Conservation (phyloP, 768 basidiomycete species). For the Inosperma sp. region DNA sequence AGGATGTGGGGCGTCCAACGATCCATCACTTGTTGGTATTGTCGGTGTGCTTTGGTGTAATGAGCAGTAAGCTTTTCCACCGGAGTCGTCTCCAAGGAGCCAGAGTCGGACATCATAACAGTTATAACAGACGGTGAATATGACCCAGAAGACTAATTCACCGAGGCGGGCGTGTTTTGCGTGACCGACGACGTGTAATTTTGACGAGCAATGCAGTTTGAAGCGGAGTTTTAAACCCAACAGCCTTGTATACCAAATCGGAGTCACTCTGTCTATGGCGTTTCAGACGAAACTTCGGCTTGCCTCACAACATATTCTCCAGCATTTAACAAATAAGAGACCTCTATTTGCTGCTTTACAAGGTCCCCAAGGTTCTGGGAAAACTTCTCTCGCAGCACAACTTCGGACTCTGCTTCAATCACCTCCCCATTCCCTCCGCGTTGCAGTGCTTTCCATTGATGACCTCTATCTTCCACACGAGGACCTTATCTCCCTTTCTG, state of each 20-base stretch:
- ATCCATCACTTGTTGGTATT: slow-evolving; percentile 88
- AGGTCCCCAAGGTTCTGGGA: slow-evolving; percentile 93
- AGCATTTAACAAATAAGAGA: slow-evolving; percentile 22
- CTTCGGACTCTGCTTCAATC: slow-evolving; percentile 42
- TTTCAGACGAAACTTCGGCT: slow-evolving; percentile 35
- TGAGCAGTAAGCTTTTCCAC: slow-evolving; percentile 45
- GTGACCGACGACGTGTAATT: slow-evolving; percentile 18
- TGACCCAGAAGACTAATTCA: slow-evolving; percentile 6
- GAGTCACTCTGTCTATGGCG: not conserved
- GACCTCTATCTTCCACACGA: slow-evolving; percentile 82
- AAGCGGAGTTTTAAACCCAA: slow-evolving; percentile 27
- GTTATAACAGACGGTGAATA: slow-evolving; percentile 22
- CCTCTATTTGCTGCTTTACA: slow-evolving; percentile 87
- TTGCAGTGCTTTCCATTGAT: slow-evolving; percentile 71
- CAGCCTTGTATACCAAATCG: not conserved
- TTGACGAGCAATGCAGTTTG: slow-evolving; percentile 17
- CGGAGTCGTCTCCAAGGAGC: slow-evolving; percentile 42
- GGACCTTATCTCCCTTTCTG: slow-evolving; percentile 52
- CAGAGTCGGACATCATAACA: slow-evolving; percentile 50
- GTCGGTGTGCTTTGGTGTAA: slow-evolving; percentile 56
- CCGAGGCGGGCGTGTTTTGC: not conserved
- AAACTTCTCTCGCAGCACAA: slow-evolving; percentile 70
- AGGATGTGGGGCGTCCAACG: slow-evolving; percentile 84
- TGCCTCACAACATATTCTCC: slow-evolving; percentile 28
- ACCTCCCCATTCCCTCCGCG: slow-evolving; percentile 47